A percentile compares a stretch with the other conserved stretches of the same genome.
Evolutionary conservation across 306 rosid species (phyloP).

Genomic region (Cucurbita ficifolia): DNA sequence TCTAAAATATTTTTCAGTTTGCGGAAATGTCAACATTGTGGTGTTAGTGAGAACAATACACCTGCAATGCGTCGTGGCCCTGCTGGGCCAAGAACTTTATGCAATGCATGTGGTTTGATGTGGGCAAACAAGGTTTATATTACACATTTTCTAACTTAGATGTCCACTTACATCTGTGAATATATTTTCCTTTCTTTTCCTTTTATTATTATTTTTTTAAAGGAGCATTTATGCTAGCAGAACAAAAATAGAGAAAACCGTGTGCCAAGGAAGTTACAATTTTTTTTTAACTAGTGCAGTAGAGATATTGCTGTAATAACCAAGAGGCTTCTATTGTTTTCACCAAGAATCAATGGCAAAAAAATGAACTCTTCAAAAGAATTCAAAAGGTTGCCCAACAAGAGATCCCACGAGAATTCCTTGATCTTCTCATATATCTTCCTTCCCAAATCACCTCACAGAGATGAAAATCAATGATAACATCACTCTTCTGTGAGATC

Average conservation of each 20-base stretch:
- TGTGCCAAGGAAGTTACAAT: neutral
- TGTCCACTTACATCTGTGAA: neutral
- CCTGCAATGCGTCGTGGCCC: constrained; percentile 99
- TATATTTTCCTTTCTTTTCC: neutral
- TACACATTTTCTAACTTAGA: constrained; percentile 1
- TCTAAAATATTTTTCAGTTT: constrained; percentile 23
- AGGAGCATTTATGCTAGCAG: neutral
- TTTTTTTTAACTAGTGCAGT: neutral
- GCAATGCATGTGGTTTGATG: constrained; percentile 98
- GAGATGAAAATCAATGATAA: neutral
- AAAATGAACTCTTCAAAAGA: neutral
- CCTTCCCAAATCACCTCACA: neutral
- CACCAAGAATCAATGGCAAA: neutral
- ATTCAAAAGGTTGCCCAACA: neutral
- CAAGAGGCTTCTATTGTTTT: neutral
- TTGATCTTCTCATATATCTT: neutral
- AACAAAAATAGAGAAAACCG: neutral
- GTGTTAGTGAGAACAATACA: constrained; percentile 72
- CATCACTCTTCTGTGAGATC: neutral
- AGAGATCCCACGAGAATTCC: neutral
- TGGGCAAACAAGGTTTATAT: constrained; percentile 87
- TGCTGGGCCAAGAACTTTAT: constrained; percentile 88
- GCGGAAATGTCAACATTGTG: constrained; percentile 87
- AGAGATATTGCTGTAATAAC: neutral
- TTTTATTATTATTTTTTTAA: neutral